Evolutionary conservation across 2,329 filamentous ascomycete genomes (phyloP).

Genomic region (Amesomyces nigricolor): DNA sequence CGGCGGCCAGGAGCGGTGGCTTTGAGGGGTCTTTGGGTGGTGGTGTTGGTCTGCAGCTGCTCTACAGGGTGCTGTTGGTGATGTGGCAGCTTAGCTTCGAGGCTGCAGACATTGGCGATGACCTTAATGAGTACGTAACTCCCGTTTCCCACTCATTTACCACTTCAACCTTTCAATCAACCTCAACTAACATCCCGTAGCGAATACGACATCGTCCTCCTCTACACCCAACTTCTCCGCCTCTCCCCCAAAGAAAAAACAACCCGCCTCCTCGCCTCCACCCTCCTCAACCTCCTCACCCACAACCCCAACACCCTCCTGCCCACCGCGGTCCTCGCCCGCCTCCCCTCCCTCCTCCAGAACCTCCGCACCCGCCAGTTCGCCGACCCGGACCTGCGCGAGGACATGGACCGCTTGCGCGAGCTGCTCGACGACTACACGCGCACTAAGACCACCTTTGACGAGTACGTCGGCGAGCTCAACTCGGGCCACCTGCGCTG

Average conservation of each 20-base stretch:
- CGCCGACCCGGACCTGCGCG: slow-evolving; percentile 58
- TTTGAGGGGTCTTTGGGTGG: slow-evolving; percentile 63
- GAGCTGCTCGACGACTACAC: slow-evolving; percentile 62
- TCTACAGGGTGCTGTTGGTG: slow-evolving; percentile 90
- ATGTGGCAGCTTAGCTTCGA: slow-evolving; percentile 98
- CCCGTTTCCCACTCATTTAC: background rate
- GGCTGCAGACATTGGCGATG: slow-evolving; percentile 63
- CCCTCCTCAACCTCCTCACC: slow-evolving; percentile 76
- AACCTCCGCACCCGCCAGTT: slow-evolving; percentile 58
- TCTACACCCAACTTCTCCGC: slow-evolving; percentile 88
- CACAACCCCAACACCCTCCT: slow-evolving; percentile 67
- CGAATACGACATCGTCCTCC: slow-evolving; percentile 84
- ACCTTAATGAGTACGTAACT: slow-evolving; percentile 70
- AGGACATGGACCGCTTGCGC: slow-evolving; percentile 56
- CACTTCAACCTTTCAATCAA: background rate
- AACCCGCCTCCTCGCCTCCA: slow-evolving; percentile 82
- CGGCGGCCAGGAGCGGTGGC: slow-evolving; percentile 51
- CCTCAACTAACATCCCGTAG: slow-evolving; percentile 38
- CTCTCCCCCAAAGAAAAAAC: slow-evolving; percentile 98
- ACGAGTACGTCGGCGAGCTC: slow-evolving; percentile 85
- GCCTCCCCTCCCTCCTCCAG: slow-evolving; percentile 63
- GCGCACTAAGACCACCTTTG: slow-evolving; percentile 70
- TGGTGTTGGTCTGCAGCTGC: slow-evolving; percentile 82
- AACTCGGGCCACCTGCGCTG: slow-evolving; percentile 82
- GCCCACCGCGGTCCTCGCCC: slow-evolving; percentile 78